Percentiles rank a stretch among this genome's conserved stretches.
Conservation (phyloP, 1,284 basidiomycete genomes). For the Malassezia sympodialis region DNA sequence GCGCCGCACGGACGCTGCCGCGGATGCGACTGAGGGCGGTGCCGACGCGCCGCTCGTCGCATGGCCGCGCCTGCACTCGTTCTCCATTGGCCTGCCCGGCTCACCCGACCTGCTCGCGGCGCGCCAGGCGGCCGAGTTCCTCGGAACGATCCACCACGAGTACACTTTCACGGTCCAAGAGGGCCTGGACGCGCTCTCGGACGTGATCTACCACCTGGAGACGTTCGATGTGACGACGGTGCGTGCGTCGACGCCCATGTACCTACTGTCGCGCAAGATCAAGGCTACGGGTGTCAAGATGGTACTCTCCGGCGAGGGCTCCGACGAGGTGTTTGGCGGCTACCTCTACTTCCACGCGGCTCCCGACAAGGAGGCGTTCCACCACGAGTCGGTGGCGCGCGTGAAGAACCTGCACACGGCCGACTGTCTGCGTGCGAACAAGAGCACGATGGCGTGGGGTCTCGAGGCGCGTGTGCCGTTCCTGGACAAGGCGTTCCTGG, state of each 20-base stretch:
- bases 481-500: slow-evolving; percentile 92
- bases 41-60: slow-evolving; percentile 54
- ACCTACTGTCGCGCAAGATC: slow-evolving; percentile 91
- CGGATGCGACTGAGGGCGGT: slow-evolving; percentile 26
- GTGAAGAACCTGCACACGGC: slow-evolving; percentile 97
- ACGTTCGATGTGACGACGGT: slow-evolving; percentile 99
- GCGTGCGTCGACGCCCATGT: slow-evolving; percentile 94
- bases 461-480: slow-evolving; percentile 97
- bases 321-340: slow-evolving; percentile 95
- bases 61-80: slow-evolving; percentile 96
- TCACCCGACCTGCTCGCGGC: slow-evolving; percentile 93
- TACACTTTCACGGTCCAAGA: slow-evolving; percentile 98
- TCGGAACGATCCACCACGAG: slow-evolving; percentile 94
- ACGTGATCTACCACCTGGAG: slow-evolving; percentile 97
- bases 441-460: slow-evolving; percentile 99
- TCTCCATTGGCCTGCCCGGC: slow-evolving; percentile 88
- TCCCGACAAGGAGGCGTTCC: slow-evolving; percentile 76
- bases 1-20: slow-evolving; percentile 10
- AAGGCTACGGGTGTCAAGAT: slow-evolving; percentile 99
- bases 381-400: slow-evolving; percentile 86
- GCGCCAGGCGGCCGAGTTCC: slow-evolving; percentile 79
- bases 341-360: slow-evolving; percentile 99
- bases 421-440: slow-evolving; percentile 96
- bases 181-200: slow-evolving; percentile 90
- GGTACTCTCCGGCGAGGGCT: slow-evolving; percentile 95